Conservation (phyloP, 2,329 filamentous ascomycete genomes). For the Intubia oerlemansii region DNA sequence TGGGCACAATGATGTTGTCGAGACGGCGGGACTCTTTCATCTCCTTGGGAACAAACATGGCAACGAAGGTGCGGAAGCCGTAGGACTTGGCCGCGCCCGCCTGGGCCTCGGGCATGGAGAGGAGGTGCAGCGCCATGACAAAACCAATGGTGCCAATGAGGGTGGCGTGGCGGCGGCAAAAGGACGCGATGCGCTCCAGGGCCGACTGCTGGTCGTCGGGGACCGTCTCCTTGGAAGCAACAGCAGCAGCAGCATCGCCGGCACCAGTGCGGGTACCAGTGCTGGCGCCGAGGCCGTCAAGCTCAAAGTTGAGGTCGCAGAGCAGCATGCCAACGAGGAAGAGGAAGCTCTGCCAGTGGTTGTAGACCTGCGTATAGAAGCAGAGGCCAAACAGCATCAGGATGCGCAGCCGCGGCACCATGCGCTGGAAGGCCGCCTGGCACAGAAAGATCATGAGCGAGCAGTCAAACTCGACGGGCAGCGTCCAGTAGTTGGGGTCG, state of each 20-base stretch:
- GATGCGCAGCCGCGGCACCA: constrained; percentile 6
- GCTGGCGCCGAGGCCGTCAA: constrained; percentile 10
- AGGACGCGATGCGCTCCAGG: background rate
- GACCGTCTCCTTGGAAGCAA: background rate
- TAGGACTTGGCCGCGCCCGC: constrained; percentile 6
- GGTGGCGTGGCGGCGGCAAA: constrained; percentile 6
- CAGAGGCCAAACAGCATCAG: constrained; percentile 6
- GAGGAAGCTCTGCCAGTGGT: constrained; percentile 12
- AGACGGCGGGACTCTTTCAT: no score
- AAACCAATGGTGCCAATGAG: constrained; percentile 27
- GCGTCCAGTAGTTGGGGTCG: constrained; percentile 16
- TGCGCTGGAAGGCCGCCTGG: constrained; percentile 12
- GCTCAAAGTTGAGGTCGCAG: constrained; percentile 11
- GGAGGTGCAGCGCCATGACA: constrained; percentile 1
- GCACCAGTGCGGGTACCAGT: no score
- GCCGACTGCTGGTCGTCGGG: background rate
- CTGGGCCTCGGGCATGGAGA: constrained; percentile 9
- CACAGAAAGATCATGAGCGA: constrained; percentile 15
- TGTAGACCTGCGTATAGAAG: constrained; percentile 6
- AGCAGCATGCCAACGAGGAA: constrained; percentile 14
- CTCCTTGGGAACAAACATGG: no score
- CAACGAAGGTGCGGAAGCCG: constrained; percentile 5
- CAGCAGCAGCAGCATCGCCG: constrained; percentile 3
- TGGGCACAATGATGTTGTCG: no score
- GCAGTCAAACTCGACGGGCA: constrained; percentile 16